A percentile compares a stretch with the other conserved stretches of the same genome.
Evolutionary conservation across 177 flowering plant genomes (phyloP).

Genomic region (Vitis hybrid): DNA sequence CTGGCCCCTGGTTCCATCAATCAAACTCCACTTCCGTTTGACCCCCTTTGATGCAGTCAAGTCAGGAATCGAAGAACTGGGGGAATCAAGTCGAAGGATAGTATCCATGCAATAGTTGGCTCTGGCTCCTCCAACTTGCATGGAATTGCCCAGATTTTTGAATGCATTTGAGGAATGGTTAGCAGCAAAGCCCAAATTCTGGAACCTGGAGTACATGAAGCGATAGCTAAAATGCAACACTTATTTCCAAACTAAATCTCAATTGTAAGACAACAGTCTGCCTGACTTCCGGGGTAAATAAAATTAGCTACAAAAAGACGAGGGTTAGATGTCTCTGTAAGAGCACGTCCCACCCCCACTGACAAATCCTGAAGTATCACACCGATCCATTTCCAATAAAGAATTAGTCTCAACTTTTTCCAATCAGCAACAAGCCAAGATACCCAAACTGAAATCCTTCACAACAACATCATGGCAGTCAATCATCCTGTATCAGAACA

Average conservation of each 20-base stretch:
- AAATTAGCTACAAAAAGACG: constrained; percentile 30
- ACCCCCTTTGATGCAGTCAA: constrained; percentile 48
- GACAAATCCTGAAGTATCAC: constrained; percentile 90
- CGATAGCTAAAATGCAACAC: constrained; percentile 15
- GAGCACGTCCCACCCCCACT: constrained; percentile 72
- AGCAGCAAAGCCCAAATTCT: constrained; percentile 41
- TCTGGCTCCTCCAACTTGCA: constrained; percentile 35
- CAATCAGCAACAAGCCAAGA: constrained; percentile 17
- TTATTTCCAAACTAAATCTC: constrained; percentile 27
- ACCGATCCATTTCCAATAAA: constrained; percentile 61
- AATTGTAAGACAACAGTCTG: constrained; percentile 37
- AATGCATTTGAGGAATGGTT: constrained; percentile 49
- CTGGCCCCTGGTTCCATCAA: constrained; percentile 36
- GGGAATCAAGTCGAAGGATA: constrained; percentile 56
- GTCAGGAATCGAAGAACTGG: constrained; percentile 33
- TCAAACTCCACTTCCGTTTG: constrained; percentile 70
- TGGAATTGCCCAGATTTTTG: constrained; percentile 39
- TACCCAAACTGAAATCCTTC: constrained; percentile 14
- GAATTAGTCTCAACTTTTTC: constrained; percentile 8
- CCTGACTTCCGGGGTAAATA: constrained; percentile 60
- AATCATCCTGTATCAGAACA: constrained; percentile 41
- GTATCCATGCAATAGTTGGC: constrained; percentile 46
- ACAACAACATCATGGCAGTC: constrained; percentile 5
- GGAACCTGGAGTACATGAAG: constrained; percentile 58
- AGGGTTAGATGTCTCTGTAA: constrained; percentile 37